Conservation (phyloP, 1,284 basidiomycete genomes). For the Ceratobasidium sp. region DNA sequence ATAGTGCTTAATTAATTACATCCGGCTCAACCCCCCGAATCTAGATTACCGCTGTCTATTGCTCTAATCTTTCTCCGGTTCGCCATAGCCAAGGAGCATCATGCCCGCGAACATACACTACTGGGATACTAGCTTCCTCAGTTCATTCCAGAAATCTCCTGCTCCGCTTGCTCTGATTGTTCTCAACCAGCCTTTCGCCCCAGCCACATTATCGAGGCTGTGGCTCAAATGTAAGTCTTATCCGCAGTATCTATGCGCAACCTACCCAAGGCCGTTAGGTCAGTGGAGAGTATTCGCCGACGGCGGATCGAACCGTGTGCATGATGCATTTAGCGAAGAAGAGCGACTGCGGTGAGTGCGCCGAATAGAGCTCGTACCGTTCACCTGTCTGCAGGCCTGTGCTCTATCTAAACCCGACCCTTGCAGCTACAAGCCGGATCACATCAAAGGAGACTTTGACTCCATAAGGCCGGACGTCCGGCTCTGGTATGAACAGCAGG, state of each 20-base stretch:
- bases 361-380: constrained; percentile 23
- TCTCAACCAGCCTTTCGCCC: constrained; percentile 87
- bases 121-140: constrained; percentile 39
- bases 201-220: constrained; percentile 70
- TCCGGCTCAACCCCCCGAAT: too few species aligned
- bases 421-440: constrained; percentile 77
- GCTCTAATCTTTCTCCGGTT: neutral
- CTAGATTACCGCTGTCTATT: neutral
- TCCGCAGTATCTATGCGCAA: constrained; percentile 52
- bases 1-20: neutral
- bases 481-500: constrained; percentile 73
- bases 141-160: neutral
- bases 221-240: constrained; percentile 72
- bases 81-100: neutral
- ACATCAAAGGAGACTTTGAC: constrained; percentile 95
- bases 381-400: neutral
- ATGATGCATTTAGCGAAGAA: constrained; percentile 68
- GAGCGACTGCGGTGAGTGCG: constrained; percentile 55
- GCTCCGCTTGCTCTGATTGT: constrained; percentile 75
- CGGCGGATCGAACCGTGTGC: constrained; percentile 91
- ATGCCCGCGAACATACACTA: constrained; percentile 26
- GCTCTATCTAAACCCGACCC: constrained; percentile 23
- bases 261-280: constrained; percentile 46
- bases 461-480: constrained; percentile 83
- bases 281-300: constrained; percentile 79